A percentile compares a stretch with the other conserved stretches of the same genome.
Evolutionary conservation across 306 rosid genomes (phyloP).

Genomic region (Cyamopsis tetragonoloba): DNA sequence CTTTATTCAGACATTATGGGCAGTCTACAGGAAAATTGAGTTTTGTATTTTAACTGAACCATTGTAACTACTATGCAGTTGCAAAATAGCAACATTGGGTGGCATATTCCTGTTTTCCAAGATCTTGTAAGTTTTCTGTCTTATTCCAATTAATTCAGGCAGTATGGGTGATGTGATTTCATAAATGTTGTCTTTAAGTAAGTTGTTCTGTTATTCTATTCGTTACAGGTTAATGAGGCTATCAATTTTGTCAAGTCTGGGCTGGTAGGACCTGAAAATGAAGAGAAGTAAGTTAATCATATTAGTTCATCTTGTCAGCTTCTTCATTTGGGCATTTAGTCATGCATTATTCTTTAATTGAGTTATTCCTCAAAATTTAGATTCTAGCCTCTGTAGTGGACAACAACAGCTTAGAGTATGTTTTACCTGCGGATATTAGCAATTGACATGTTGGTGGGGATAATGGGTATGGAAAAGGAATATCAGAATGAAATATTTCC

Average conservation of each 20-base stretch:
- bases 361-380: constrained; percentile 1
- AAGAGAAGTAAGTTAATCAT: constrained; percentile 51
- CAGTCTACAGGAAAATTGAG: not conserved
- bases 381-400: constrained; percentile 1
- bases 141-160: constrained; percentile 1
- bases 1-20: constrained; percentile 1
- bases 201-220: constrained; percentile 10
- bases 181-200: constrained; percentile 5
- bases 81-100: constrained; percentile 64
- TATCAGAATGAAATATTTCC: not conserved
- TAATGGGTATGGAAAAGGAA: not conserved
- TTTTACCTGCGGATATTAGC: not conserved
- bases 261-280: constrained; percentile 43
- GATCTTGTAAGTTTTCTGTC: constrained; percentile 53
- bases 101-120: constrained; percentile 43
- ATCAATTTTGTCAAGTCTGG: constrained; percentile 43
- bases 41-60: constrained; percentile 27
- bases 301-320: constrained; percentile 3
- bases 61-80: constrained; percentile 48
- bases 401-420: not conserved
- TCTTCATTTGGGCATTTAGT: not conserved
- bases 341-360: not conserved
- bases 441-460: not conserved
- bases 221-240: constrained; percentile 67
- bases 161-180: not conserved